Evolutionary conservation across 225 moss, liverwort and hornwort genomes (phyloP), one percentile per base, ranked within the genome.

Genomic region (Anthoceros angustus): DNA sequence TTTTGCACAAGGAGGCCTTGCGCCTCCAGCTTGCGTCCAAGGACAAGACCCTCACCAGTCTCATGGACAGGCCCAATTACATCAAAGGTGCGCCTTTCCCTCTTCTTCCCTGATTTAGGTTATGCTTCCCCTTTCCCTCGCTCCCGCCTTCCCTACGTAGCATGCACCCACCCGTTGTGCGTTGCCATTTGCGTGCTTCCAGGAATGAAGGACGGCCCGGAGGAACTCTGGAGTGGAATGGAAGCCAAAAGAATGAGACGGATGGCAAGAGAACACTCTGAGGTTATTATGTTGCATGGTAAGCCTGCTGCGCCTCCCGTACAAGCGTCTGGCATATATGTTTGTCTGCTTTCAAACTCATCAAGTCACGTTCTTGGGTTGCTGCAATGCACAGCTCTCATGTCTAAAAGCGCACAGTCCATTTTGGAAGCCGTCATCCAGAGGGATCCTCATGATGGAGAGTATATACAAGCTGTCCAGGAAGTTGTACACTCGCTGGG

Each of bases 401-500:
- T 81, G 73, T 74, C 74, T 60, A 81, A 78, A 73, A 78, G 75
- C 68, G 81, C 81, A 46, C 77, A 81, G 65, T 75, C 81, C 21
- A 78, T 81, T 41, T 39, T 81, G 50, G 81, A 91, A 84, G 86
- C 88, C 78, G 88, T 98, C 39, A 71, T 92, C 66, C 88, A 84
- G 74, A 82, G 95, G 73, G 95, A 98, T 72, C 91, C 91, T 41
- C 85, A 98, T 67, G 95, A 98, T 75, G 69, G 85, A 74, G 95
- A 98, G 75, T 98, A 78, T 63, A 92, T 98, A 77, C 95, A 98
- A 76, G 88, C 95, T 74, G 91, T 92, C 68, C 91, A 92, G 80
- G 91, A 98, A 82, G 88, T 98, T 79, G 88, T 98, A 67, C 85
- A 87, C 75, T 98, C 95, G 25, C 83, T 98, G 69, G 95, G 87